Percentiles rank a stretch among this genome's conserved stretches.
These are phyloP conservation scores for Hypsizygus marmoreus DNA, from an alignment of 768 basidiomycete genomes.

Conservation along the genomic window DNA sequence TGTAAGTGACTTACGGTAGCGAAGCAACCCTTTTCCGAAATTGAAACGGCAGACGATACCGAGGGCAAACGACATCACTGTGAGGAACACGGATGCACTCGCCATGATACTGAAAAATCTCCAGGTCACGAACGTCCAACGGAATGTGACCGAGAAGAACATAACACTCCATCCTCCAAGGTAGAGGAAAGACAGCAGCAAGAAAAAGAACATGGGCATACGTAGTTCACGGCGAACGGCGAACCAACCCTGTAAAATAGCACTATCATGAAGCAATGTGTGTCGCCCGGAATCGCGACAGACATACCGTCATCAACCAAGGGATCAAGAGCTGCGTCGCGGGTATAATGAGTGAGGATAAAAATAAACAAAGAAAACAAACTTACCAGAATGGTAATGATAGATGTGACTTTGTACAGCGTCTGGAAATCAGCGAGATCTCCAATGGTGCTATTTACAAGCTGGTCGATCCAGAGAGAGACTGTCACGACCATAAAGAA, in stretches of 20 bases:
- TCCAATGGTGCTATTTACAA: constrained; percentile 67
- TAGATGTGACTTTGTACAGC: constrained; percentile 58
- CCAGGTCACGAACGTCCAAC: constrained; percentile 77
- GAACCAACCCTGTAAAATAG: constrained; percentile 64
- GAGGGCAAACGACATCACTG: constrained; percentile 54
- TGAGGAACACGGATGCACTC: constrained; percentile 57
- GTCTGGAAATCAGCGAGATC: constrained; percentile 44
- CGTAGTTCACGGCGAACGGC: constrained; percentile 68
- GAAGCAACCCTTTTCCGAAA: constrained; percentile 74
- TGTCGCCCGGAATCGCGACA: background rate
- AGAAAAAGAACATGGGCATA: constrained; percentile 61
- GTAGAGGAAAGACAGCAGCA: constrained; percentile 60
- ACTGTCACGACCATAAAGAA: constrained; percentile 77
- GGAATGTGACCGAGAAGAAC: constrained; percentile 73
- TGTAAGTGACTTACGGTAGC: constrained; percentile 53
- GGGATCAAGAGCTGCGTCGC: constrained; percentile 57
- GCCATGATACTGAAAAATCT: constrained; percentile 70
- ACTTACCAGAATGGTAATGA: constrained; percentile 62
- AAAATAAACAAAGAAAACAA: background rate
- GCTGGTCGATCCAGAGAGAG: constrained; percentile 76
- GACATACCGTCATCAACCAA: constrained; percentile 63
- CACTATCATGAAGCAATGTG: constrained; percentile 1
- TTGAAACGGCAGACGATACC: constrained; percentile 71
- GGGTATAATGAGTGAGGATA: constrained; percentile 7
- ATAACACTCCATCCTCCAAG: constrained; percentile 70